These are phyloP conservation scores for Kickxella alabastrina DNA, from an alignment of 192 early-diverging fungal species.

Conservation along the genomic window DNA sequence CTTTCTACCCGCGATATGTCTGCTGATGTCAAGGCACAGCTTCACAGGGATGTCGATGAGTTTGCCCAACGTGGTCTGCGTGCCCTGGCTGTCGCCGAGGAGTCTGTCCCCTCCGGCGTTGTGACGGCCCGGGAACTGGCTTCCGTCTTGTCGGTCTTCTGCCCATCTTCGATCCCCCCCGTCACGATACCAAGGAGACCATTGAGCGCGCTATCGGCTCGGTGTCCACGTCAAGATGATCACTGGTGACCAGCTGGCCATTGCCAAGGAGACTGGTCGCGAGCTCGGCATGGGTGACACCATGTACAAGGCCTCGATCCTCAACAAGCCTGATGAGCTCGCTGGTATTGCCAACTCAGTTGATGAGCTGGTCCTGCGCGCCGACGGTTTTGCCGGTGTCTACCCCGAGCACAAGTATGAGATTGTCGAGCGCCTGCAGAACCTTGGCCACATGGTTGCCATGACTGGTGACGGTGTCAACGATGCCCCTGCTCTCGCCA, in stretches of 20 bases:
- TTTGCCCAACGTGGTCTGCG: constrained; percentile 67
- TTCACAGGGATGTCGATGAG: constrained; percentile 65
- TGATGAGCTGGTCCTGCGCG: constrained; percentile 59
- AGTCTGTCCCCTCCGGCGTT: constrained; percentile 58
- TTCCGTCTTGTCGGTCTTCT: constrained; percentile 69
- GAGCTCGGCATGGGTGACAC: constrained; percentile 67
- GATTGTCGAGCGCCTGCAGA: constrained; percentile 65
- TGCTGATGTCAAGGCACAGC: constrained; percentile 55
- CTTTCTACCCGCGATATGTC: constrained; percentile 69
- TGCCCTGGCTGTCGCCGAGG: constrained; percentile 71
- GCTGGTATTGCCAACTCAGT: constrained; percentile 54
- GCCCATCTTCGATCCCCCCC: constrained; percentile 74
- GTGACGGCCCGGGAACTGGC: constrained; percentile 60
- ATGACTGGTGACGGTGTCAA: constrained; percentile 76
- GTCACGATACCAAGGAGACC: constrained; percentile 76
- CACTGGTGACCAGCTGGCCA: constrained; percentile 86
- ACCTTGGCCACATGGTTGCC: constrained; percentile 67
- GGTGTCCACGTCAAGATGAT: constrained; percentile 92
- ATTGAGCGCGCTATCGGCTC: constrained; percentile 68
- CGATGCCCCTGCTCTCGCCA: constrained; percentile 67
- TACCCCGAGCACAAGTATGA: constrained; percentile 70
- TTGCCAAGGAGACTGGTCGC: constrained; percentile 79
- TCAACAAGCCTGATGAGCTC: constrained; percentile 62
- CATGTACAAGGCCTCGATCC: constrained; percentile 64
- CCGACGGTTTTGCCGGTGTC: constrained; percentile 65